Evolutionary conservation across 2,329 filamentous ascomycete species (phyloP), one percentile per base, ranked within the genome.

Genomic region (Pseudocercospora musae): DNA sequence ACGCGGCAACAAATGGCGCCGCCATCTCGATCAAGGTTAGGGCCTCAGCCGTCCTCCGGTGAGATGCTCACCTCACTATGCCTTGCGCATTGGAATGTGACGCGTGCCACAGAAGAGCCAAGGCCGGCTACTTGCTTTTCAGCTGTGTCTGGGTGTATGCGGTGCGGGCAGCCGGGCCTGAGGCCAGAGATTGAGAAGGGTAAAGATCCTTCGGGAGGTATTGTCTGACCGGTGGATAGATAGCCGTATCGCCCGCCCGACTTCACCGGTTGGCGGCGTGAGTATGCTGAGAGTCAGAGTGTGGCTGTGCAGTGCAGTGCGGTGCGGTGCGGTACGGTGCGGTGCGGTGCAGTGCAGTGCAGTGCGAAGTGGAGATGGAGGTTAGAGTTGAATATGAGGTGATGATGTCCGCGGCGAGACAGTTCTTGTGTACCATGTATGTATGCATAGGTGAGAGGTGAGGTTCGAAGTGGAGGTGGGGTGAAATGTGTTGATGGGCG

Each of bases 1-100:
- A 27, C 8, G 48, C 13, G 10, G 48, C 48, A 18, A 52, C 13
- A 11, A 21, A 25, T 21, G 48, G 48, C 7, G 48, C 48, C 11
- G 48, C 48, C 48, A 52, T 52, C 31, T 52, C 31, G 48, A 25
- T n/a, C 5, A 25, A 52, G 15, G 3, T 13, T 40, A 48, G 9
- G 44, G 44, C 29, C 9, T 25, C 40, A 54, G 57, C 25, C 23
- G 52, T n/a, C n/a, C n/a, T n/a, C 53, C 53, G 58, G 52, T 60
- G 58, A 56, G 23, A 52, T 29, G 4, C 21, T n/a, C 8, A 11
- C 10, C 21, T n/a, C 8, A 11, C 25, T 52, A 25, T 18, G 21
- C 11, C 11, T 25, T n/a, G n/a, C 48, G 15, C 48, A 52, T 52
- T 31, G 48, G n/a, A 25, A 6, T 8, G 6, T 15, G 4, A 50